Evolutionary conservation across 1,284 basidiomycete species (phyloP).

Genomic region (Microstroma glucosiphilum): DNA sequence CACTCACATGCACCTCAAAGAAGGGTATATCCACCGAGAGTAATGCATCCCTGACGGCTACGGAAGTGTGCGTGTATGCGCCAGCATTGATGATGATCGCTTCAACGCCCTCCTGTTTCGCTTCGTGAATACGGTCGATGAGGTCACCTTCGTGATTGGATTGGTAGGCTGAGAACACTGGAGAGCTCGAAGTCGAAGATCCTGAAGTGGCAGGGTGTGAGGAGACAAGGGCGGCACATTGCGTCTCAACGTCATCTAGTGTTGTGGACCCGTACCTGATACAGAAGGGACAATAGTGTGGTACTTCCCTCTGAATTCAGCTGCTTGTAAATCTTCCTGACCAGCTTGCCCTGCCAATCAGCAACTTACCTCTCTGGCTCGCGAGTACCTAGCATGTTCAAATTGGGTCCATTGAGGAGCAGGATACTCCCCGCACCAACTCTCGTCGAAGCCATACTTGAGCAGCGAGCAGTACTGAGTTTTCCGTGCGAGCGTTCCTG

Average conservation of each 20-base stretch:
- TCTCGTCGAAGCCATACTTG: too few relatives aligned
- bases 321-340: not conserved
- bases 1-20: constrained; percentile 48
- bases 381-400: constrained; percentile 50
- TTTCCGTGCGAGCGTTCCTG: too few relatives aligned
- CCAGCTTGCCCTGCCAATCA: not conserved
- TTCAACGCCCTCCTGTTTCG: constrained; percentile 22
- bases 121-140: constrained; percentile 49
- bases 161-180: constrained; percentile 34
- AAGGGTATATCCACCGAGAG: constrained; percentile 45
- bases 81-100: constrained; percentile 49
- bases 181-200: too few relatives aligned
- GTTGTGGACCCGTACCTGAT: constrained; percentile 46
- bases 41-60: constrained; percentile 50
- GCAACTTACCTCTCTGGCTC: constrained; percentile 45
- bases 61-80: constrained; percentile 49
- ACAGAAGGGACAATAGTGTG: not conserved
- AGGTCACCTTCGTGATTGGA: constrained; percentile 51
- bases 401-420: constrained; percentile 48
- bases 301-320: not conserved
- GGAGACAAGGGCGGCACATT: constrained; percentile 11
- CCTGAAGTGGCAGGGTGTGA: not conserved
- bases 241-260: constrained; percentile 32
- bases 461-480: too few relatives aligned
- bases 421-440: constrained; percentile 17